phyloP scores from a whole-genome alignment of 345 rosid species.

The Syzygium grande region DNA sequence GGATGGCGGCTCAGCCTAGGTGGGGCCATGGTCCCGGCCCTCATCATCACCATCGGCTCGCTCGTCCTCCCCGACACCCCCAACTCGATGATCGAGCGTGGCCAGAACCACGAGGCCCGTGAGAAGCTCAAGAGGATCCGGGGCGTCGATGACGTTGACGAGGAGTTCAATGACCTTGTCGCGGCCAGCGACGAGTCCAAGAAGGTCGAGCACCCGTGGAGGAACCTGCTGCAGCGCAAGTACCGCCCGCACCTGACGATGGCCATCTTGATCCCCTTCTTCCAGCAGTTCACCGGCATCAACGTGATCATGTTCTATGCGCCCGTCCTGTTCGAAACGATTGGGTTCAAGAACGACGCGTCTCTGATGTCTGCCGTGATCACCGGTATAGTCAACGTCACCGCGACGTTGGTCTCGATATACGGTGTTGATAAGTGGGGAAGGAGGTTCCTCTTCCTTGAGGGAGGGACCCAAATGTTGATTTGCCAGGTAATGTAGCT shows the following conservation, averaged over 20 bases:
- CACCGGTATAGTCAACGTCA: slow-evolving; percentile 59
- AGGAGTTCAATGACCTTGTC: slow-evolving; percentile 68
- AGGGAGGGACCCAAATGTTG: slow-evolving; percentile 82
- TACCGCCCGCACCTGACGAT: slow-evolving; percentile 78
- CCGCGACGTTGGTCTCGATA: slow-evolving; percentile 65
- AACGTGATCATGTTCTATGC: slow-evolving; percentile 90
- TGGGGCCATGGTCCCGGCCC: slow-evolving; percentile 95
- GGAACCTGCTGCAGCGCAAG: slow-evolving; percentile 64
- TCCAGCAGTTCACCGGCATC: slow-evolving; percentile 85
- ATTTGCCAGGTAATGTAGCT: slow-evolving; percentile 52
- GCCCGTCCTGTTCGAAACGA: slow-evolving; percentile 73
- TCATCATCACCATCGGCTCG: slow-evolving; percentile 74
- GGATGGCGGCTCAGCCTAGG: slow-evolving; percentile 97
- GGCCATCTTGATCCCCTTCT: slow-evolving; percentile 71
- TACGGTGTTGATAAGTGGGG: slow-evolving; percentile 86
- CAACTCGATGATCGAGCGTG: slow-evolving; percentile 92
- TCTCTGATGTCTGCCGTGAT: slow-evolving; percentile 81
- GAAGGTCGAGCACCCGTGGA: slow-evolving; percentile 72
- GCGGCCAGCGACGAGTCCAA: slow-evolving; percentile 71
- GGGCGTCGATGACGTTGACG: slow-evolving; percentile 61
- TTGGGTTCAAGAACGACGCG: slow-evolving; percentile 61
- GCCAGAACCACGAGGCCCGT: slow-evolving; percentile 51
- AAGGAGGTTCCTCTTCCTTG: slow-evolving; percentile 70
- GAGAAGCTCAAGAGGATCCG: slow-evolving; percentile 54
- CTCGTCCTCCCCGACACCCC: slow-evolving; percentile 88